Percentiles rank a stretch among this genome's conserved stretches.
Conservation (phyloP, 441 rosid species). For the Lepidium campestre region DNA sequence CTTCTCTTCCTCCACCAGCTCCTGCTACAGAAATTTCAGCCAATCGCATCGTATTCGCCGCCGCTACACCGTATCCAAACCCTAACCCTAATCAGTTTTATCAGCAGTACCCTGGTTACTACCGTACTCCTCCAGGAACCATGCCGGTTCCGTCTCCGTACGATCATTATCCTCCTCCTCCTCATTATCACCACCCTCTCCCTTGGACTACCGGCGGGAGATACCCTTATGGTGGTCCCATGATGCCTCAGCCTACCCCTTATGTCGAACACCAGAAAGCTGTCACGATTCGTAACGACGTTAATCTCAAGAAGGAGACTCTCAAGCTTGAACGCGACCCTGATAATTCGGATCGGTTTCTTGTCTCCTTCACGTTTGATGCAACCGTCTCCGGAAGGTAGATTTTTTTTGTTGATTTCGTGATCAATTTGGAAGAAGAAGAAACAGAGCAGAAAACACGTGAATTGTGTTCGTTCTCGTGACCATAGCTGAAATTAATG, state of each 20-base stretch:
- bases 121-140: conserved; percentile 48
- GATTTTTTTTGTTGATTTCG: conserved; percentile 2
- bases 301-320: conserved; percentile 83
- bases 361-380: conserved; percentile 87
- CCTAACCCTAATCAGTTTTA: conserved; percentile 53
- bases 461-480: conserved; percentile 1
- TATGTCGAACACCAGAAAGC: conserved; percentile 91
- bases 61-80: conserved; percentile 75
- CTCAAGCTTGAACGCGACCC: conserved; percentile 64
- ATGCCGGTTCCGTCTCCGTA: conserved; percentile 58
- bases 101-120: conserved; percentile 72
- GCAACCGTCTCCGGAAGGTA: conserved; percentile 91
- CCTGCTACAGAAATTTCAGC: conserved; percentile 60
- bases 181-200: conserved; percentile 10
- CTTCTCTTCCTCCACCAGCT: conserved; percentile 45
- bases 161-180: conserved; percentile 33
- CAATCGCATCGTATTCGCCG: conserved; percentile 74
- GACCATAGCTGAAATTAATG: background rate
- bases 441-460: conserved; percentile 8
- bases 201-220: conserved; percentile 64
- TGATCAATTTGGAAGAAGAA: background rate
- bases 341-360: conserved; percentile 52
- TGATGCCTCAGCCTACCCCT: conserved; percentile 51
- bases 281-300: conserved; percentile 71
- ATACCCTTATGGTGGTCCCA: conserved; percentile 47